Evolutionary conservation across 768 basidiomycete species (phyloP).

Genomic region (Infundibulicybe gibba): DNA sequence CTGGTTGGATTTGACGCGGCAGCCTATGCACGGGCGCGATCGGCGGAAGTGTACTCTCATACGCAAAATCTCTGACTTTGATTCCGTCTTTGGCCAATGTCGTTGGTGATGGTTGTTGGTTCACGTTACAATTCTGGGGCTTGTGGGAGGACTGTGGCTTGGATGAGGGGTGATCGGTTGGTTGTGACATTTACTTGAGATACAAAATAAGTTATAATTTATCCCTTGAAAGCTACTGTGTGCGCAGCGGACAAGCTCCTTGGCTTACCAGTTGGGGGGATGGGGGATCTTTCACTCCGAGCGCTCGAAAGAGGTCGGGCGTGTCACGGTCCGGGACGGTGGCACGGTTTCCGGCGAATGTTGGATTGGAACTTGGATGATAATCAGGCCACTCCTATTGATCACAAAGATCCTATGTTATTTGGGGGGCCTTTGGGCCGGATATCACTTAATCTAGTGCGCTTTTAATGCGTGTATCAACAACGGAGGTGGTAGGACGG

Average conservation of each 20-base stretch:
- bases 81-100: constrained; percentile 29
- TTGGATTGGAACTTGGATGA: no score
- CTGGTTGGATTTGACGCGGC: constrained; percentile 47
- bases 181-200: constrained; percentile 10
- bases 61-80: constrained; percentile 62
- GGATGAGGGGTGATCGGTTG: constrained; percentile 1
- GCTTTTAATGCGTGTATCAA: no score
- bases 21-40: constrained; percentile 47
- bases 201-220: not conserved
- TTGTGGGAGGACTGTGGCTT: not conserved
- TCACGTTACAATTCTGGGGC: no score
- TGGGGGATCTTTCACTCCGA: constrained; percentile 9
- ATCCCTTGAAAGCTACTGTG: constrained; percentile 15
- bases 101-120: constrained; percentile 2
- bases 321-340: constrained; percentile 3
- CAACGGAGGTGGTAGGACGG: no score
- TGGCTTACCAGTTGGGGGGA: constrained; percentile 29
- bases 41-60: constrained; percentile 63
- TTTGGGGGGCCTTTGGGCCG: no score
- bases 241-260: constrained; percentile 21
- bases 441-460: no score
- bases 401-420: no score
- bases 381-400: no score
- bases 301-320: constrained; percentile 12
- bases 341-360: no score